Conservation (phyloP, 805 yeast species). For the Yarrowia sp. region DNA sequence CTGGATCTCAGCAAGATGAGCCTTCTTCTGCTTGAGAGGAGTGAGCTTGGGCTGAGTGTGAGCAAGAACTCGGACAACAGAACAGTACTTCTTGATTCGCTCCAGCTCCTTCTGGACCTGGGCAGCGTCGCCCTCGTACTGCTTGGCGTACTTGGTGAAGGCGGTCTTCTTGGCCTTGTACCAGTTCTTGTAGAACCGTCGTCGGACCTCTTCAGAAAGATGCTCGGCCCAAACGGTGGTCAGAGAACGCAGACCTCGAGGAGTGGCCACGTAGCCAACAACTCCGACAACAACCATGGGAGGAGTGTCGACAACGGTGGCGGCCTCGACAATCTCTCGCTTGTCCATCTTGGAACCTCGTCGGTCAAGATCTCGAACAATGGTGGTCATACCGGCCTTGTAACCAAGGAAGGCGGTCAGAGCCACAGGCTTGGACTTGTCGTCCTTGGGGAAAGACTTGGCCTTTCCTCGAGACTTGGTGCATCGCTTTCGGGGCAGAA, state of each 20-base stretch:
- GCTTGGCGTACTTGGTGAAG: constrained; percentile 99
- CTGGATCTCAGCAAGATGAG: constrained; percentile 99
- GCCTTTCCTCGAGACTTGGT: constrained; percentile 97
- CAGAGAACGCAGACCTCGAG: constrained; percentile 99
- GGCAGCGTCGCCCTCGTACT: constrained; percentile 89
- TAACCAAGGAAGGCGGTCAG: constrained; percentile 99
- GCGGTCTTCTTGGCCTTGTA: constrained; percentile 99
- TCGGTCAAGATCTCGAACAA: constrained; percentile 99
- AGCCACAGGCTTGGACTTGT: constrained; percentile 95
- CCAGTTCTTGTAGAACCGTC: constrained; percentile 99
- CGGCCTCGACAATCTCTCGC: constrained; percentile 99
- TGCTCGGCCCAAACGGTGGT: constrained; percentile 99
- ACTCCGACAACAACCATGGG: constrained; percentile 99
- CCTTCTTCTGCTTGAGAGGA: constrained; percentile 98
- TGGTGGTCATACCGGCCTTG: constrained; percentile 99
- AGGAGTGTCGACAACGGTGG: constrained; percentile 98
- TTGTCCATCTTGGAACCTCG: constrained; percentile 99
- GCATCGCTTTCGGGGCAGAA: constrained; percentile 99
- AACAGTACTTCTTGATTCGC: constrained; percentile 96
- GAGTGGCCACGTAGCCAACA: constrained; percentile 99
- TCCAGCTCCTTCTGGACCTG: constrained; percentile 94
- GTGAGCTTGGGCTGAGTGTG: constrained; percentile 99
- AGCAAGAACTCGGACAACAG: constrained; percentile 97
- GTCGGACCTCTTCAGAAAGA: constrained; percentile 97
- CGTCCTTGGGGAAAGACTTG: constrained; percentile 99